Conservation (phyloP, 371 early-diverging fungal genomes). For the Mucor saturninus region DNA sequence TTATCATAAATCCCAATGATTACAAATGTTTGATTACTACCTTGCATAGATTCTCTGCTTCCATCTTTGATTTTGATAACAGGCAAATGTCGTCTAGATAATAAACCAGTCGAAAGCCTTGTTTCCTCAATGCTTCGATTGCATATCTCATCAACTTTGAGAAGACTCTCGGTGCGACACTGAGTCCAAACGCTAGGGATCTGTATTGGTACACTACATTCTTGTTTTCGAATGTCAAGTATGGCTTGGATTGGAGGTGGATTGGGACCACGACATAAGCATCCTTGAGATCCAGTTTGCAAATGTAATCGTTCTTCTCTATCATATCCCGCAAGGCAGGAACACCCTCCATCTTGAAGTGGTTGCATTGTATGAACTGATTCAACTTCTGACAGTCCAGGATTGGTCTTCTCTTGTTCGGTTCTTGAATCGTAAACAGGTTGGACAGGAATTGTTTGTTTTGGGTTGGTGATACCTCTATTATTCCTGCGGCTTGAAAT, state of each 20-base stretch:
- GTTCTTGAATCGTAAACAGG: constrained; percentile 24
- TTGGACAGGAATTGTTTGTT: constrained; percentile 8
- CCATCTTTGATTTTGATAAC: neutral
- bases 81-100: constrained; percentile 22
- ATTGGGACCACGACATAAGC: constrained; percentile 14
- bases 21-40: no score
- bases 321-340: no score
- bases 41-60: no score
- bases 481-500: neutral
- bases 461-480: constrained; percentile 7
- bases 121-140: constrained; percentile 5
- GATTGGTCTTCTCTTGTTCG: no score
- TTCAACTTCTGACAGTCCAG: constrained; percentile 16
- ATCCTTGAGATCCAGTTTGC: no score
- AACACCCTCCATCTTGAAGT: constrained; percentile 30
- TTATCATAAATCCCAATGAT: constrained; percentile 13
- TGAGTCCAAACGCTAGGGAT: constrained; percentile 18
- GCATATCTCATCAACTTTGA: constrained; percentile 15
- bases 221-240: constrained; percentile 9
- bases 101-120: constrained; percentile 10
- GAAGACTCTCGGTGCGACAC: constrained; percentile 15
- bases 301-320: no score
- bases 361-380: constrained; percentile 11
- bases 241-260: neutral
- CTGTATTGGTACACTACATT: constrained; percentile 19